Conservation (phyloP, 2,329 filamentous ascomycete species). For the Claviceps humidiphila region DNA sequence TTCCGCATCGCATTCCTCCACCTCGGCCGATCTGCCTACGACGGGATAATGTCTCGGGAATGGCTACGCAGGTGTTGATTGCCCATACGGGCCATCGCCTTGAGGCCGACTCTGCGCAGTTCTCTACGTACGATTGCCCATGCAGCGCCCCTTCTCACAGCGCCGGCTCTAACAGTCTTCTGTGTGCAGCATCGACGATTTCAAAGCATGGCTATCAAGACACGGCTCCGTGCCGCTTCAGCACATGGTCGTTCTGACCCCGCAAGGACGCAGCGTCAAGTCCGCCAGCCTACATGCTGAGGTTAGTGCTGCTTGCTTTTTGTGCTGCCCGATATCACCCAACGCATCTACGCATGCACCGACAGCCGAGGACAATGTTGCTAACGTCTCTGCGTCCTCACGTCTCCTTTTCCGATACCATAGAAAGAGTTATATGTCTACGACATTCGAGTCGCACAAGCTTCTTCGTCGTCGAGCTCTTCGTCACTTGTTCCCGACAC, state of each 20-base stretch:
- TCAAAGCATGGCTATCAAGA: conserved; percentile 68
- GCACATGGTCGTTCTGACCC: conserved; percentile 78
- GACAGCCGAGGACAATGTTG: neutral
- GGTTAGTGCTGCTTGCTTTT: conserved; percentile 31
- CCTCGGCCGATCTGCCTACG: conserved; percentile 10
- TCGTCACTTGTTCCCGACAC: conserved; percentile 33
- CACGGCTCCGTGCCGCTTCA: conserved; percentile 60
- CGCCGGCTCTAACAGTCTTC: neutral
- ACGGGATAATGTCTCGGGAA: conserved; percentile 44
- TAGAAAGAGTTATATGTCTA: conserved; percentile 87
- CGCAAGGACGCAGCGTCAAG: conserved; percentile 73
- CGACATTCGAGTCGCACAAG: conserved; percentile 62
- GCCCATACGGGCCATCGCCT: conserved; percentile 86
- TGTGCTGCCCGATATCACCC: neutral
- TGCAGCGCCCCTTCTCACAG: neutral
- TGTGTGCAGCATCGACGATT: conserved; percentile 57
- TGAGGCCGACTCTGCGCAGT: conserved; percentile 60
- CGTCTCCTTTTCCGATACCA: neutral
- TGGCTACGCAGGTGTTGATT: conserved; percentile 83
- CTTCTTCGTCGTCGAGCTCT: conserved; percentile 28
- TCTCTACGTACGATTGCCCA: conserved; percentile 48
- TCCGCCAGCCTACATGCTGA: conserved; percentile 67
- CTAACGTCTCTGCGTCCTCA: neutral
- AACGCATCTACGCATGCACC: neutral
- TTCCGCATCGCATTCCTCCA: neutral